Conservation (phyloP, 768 basidiomycete genomes). For the Mycena capillaripes region DNA sequence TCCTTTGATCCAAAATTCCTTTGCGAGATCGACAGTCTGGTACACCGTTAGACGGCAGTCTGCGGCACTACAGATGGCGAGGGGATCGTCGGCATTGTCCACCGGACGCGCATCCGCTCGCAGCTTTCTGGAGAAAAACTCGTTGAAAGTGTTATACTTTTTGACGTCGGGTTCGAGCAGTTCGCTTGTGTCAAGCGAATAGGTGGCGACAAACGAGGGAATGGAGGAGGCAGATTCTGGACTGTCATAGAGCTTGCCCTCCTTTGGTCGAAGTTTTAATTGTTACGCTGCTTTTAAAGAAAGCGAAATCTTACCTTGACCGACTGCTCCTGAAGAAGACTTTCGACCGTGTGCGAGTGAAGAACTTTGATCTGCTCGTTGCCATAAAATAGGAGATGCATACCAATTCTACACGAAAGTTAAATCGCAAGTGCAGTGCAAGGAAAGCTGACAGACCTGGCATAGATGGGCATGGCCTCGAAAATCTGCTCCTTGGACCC, state of each 20-base stretch:
- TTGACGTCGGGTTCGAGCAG: conserved; percentile 73
- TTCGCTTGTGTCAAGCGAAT: conserved; percentile 68
- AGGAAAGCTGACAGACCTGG: conserved; percentile 48
- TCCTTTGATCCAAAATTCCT: conserved; percentile 84
- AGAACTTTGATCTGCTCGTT: conserved; percentile 63
- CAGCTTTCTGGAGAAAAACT: conserved; percentile 80
- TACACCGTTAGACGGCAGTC: conserved; percentile 85
- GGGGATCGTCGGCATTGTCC: conserved; percentile 64
- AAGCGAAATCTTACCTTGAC: conserved; percentile 53
- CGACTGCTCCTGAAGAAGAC: conserved; percentile 67
- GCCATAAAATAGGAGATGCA: conserved; percentile 83
- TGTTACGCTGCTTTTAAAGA: neutral
- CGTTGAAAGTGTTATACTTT: conserved; percentile 80
- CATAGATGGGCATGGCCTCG: conserved; percentile 83
- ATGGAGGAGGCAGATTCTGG: conserved; percentile 66
- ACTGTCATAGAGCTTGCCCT: conserved; percentile 71
- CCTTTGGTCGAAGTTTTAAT: conserved; percentile 41
- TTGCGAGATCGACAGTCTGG: conserved; percentile 67
- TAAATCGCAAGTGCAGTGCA: neutral
- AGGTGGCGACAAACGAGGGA: conserved; percentile 68
- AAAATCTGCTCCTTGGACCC: conserved; percentile 67
- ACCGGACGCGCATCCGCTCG: conserved; percentile 73
- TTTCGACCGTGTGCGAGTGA: conserved; percentile 61
- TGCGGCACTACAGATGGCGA: conserved; percentile 73
- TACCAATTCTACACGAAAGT: conserved; percentile 60